phyloP scores from a whole-genome alignment of 2,329 filamentous ascomycete species.

The Botrytis paeoniae region DNA sequence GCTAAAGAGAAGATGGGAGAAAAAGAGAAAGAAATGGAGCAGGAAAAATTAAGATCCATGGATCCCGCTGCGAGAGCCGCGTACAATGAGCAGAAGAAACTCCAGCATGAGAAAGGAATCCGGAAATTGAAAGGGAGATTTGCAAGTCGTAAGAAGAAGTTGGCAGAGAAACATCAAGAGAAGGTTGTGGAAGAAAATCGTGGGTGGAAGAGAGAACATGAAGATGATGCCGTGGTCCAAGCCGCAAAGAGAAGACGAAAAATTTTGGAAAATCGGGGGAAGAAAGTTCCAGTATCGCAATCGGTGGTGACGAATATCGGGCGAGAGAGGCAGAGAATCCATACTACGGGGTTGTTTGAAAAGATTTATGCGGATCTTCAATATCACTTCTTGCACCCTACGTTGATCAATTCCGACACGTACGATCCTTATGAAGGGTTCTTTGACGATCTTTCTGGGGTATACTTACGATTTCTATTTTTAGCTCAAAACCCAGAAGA shows the following conservation, averaged over 20 bases:
- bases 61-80: background rate
- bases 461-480: background rate
- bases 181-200: no score
- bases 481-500: background rate
- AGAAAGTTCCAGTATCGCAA: background rate
- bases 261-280: background rate
- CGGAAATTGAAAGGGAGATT: background rate
- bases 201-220: constrained; percentile 9
- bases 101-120: background rate
- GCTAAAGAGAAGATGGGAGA: background rate
- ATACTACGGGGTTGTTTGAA: background rate
- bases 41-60: background rate
- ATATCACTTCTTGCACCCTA: constrained; percentile 9
- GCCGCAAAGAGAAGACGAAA: background rate
- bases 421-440: constrained; percentile 8
- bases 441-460: background rate
- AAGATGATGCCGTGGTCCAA: background rate
- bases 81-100: background rate
- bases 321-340: background rate
- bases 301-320: no score
- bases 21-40: background rate
- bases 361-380: constrained; percentile 6
- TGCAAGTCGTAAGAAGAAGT: background rate
- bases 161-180: background rate
- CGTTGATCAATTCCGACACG: background rate